Conservation (phyloP, 2,329 filamentous ascomycete genomes). For the Akanthomyces muscarius region DNA sequence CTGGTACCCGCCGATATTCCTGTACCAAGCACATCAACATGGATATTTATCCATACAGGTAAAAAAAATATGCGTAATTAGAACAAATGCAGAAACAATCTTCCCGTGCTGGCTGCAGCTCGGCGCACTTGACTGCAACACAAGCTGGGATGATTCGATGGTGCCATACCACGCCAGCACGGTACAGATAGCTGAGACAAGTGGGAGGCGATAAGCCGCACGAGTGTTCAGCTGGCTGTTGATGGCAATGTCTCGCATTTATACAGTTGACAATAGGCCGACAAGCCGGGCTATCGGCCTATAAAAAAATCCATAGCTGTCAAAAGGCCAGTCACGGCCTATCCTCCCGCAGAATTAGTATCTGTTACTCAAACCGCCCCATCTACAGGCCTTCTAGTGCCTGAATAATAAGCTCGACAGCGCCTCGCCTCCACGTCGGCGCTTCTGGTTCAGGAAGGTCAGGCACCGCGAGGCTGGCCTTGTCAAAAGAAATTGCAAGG, state of each 20-base stretch:
- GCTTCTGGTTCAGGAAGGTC: constrained; percentile 11
- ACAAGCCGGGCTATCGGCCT: neutral
- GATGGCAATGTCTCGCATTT: neutral
- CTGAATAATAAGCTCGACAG: neutral
- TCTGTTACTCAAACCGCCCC: constrained; percentile 4
- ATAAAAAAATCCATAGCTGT: neutral
- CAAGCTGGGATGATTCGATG: neutral
- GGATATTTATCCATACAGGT: neutral
- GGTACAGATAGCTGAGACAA: constrained; percentile 8
- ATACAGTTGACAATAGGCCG: neutral
- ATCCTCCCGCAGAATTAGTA: neutral
- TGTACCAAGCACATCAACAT: neutral
- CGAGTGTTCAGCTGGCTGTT: neutral
- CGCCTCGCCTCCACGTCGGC: neutral
- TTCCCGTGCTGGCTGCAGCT: neutral
- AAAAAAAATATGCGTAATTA: neutral
- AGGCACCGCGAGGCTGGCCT: neutral
- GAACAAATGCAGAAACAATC: neutral
- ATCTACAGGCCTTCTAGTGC: constrained; percentile 3
- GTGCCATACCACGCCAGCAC: neutral
- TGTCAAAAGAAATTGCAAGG: too few species aligned
- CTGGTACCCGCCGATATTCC: constrained; percentile 3
- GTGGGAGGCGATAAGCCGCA: neutral
- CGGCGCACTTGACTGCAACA: neutral
- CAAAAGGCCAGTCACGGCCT: neutral